Conservation (phyloP, 495 filamentous ascomycete species). For the Hyphodiscus hymeniophilus region DNA sequence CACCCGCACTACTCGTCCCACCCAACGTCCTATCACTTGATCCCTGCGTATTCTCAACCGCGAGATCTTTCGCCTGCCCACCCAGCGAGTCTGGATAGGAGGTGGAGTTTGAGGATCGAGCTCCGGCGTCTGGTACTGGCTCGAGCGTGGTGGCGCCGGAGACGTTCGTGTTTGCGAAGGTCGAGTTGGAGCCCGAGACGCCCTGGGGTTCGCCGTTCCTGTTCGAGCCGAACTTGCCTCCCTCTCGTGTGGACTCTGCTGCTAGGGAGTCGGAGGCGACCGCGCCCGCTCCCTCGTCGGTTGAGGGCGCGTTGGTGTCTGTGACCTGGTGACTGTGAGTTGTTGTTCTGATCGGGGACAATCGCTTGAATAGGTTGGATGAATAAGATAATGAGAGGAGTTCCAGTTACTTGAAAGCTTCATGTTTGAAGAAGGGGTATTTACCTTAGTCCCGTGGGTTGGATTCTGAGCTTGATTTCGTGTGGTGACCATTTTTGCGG, state of each 20-base stretch:
- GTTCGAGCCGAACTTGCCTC: conserved; percentile 46
- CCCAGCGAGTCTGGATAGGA: conserved; percentile 40
- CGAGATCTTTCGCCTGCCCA: conserved; percentile 41
- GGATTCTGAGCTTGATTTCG: background rate
- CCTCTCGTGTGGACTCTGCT: conserved; percentile 45
- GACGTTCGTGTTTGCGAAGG: conserved; percentile 48
- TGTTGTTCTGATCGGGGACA: background rate
- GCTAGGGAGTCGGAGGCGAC: conserved; percentile 58
- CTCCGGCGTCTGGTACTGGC: conserved; percentile 38
- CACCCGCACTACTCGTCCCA: conserved; percentile 11
- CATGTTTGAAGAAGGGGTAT: too few species aligned
- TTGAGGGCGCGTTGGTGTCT: conserved; percentile 36
- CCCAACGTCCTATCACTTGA: conserved; percentile 16
- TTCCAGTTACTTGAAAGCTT: too few species aligned
- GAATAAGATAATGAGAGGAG: too few species aligned
- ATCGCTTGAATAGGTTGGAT: background rate
- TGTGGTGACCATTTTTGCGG: too few species aligned
- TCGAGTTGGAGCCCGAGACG: conserved; percentile 40
- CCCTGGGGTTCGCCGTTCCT: conserved; percentile 39
- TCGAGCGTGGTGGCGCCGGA: conserved; percentile 42
- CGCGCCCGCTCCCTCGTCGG: conserved; percentile 47
- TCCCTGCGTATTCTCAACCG: conserved; percentile 26
- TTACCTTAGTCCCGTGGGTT: too few species aligned
- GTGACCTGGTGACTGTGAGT: conserved; percentile 21
- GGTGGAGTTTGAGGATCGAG: conserved; percentile 31